A percentile compares a stretch with the other conserved stretches of the same genome.
Conservation (phyloP, 345 rosid genomes). For the Tarenaya hassleriana region DNA sequence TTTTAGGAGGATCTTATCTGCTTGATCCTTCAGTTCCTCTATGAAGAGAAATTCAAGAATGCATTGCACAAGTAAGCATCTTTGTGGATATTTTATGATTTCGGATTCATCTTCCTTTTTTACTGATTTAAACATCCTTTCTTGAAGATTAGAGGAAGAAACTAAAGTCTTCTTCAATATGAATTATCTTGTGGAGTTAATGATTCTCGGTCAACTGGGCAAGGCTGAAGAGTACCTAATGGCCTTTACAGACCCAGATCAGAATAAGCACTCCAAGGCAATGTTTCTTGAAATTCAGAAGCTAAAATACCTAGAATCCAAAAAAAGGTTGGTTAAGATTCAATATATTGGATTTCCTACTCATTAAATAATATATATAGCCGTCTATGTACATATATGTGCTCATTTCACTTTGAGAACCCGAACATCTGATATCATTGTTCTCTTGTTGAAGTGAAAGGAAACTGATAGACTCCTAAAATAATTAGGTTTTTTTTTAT, state of each 20-base stretch:
- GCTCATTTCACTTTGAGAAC: constrained; percentile 3
- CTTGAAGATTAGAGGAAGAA: constrained; percentile 58
- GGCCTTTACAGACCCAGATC: constrained; percentile 45
- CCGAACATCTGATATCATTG: not conserved
- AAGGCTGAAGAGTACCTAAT: constrained; percentile 62
- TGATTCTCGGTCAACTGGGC: constrained; percentile 44
- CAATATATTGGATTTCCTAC: not conserved
- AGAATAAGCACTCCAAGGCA: constrained; percentile 49
- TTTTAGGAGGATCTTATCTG: constrained; percentile 37
- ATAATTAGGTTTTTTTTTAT: not conserved
- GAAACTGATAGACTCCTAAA: constrained; percentile 8
- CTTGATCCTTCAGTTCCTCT: constrained; percentile 37
- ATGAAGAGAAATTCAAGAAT: constrained; percentile 33
- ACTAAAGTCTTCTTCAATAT: constrained; percentile 54
- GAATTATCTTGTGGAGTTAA: constrained; percentile 43
- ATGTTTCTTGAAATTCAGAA: constrained; percentile 61
- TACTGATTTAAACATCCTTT: constrained; percentile 20
- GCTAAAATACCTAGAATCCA: constrained; percentile 51
- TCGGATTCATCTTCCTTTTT: not conserved
- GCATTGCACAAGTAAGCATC: constrained; percentile 30
- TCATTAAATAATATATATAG: constrained; percentile 4
- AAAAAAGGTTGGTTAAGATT: constrained; percentile 26
- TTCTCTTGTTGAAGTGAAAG: not conserved
- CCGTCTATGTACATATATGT: not conserved
- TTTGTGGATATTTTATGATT: constrained; percentile 1